These are phyloP conservation scores for Daedaleopsis sinensis DNA, from an alignment of 768 basidiomycete genomes.

Conservation along the genomic window DNA sequence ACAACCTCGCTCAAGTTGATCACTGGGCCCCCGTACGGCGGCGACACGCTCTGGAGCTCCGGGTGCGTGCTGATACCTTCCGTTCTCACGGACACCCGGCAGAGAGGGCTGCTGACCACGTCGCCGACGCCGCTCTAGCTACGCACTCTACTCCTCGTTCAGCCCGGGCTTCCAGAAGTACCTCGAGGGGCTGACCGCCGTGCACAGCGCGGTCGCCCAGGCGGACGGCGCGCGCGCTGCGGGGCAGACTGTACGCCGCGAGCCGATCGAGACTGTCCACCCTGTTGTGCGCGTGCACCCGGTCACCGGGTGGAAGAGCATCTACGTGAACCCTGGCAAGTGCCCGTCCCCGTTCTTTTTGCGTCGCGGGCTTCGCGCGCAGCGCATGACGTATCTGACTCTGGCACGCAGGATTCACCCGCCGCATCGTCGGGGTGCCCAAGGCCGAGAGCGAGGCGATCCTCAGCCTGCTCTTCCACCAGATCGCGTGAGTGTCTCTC, in stretches of 20 bases:
- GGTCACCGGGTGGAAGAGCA: constrained; percentile 80
- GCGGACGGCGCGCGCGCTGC: constrained; percentile 74
- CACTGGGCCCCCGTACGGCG: constrained; percentile 69
- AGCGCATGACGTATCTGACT: not conserved
- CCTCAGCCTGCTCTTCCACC: constrained; percentile 68
- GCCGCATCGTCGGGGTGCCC: constrained; percentile 75
- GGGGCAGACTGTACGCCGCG: constrained; percentile 69
- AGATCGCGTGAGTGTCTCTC: constrained; percentile 42
- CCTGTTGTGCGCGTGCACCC: constrained; percentile 86
- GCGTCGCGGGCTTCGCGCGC: not conserved
- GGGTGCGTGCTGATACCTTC: constrained; percentile 47
- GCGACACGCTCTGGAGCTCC: constrained; percentile 82
- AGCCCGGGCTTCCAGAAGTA: constrained; percentile 77
- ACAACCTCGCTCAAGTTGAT: constrained; percentile 77
- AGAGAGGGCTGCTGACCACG: constrained; percentile 9
- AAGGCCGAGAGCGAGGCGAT: constrained; percentile 82
- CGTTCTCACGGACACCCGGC: not conserved
- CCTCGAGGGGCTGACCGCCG: constrained; percentile 70
- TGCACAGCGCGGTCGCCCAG: constrained; percentile 79
- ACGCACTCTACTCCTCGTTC: constrained; percentile 82
- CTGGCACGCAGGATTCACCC: constrained; percentile 63
- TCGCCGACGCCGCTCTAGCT: constrained; percentile 41
- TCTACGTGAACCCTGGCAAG: constrained; percentile 78
- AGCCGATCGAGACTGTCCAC: constrained; percentile 71
- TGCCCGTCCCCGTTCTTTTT: not conserved